These are phyloP conservation scores for Yamadazyma sp. DNA, from an alignment of 1,139 yeast species.

Conservation along the genomic window DNA sequence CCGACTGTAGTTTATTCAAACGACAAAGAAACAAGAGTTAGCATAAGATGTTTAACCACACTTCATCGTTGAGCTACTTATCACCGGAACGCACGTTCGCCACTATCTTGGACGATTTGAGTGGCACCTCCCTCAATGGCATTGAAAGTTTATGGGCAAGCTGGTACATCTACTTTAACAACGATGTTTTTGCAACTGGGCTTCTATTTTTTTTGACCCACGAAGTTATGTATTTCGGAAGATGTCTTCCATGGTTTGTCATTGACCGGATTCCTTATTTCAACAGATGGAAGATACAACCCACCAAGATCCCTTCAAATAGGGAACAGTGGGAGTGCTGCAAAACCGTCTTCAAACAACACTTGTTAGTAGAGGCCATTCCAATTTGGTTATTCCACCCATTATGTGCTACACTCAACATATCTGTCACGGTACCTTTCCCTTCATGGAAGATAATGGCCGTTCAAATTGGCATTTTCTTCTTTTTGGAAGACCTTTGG, in stretches of 20 bases:
- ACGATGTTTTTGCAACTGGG: constrained; percentile 70
- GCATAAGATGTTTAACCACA: constrained; percentile 8
- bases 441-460: constrained; percentile 61
- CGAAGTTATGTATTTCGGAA: constrained; percentile 45
- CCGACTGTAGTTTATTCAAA: neutral
- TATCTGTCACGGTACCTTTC: constrained; percentile 78
- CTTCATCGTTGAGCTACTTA: constrained; percentile 14
- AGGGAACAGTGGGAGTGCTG: constrained; percentile 75
- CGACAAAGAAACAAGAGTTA: too few species aligned
- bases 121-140: constrained; percentile 9
- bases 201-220: constrained; percentile 42
- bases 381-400: constrained; percentile 98
- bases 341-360: constrained; percentile 78
- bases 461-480: constrained; percentile 69
- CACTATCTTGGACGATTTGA: constrained; percentile 11
- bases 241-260: constrained; percentile 48
- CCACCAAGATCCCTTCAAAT: constrained; percentile 39
- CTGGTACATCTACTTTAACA: constrained; percentile 71
- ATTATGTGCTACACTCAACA: constrained; percentile 73
- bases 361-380: constrained; percentile 86
- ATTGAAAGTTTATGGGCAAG: constrained; percentile 73
- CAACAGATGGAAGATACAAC: constrained; percentile 44
- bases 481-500: constrained; percentile 89
- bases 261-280: constrained; percentile 45
- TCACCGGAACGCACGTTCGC: constrained; percentile 6